These are phyloP conservation scores for Schizophyllum commune DNA, from an alignment of 1,284 basidiomycete species.

Conservation along the genomic window DNA sequence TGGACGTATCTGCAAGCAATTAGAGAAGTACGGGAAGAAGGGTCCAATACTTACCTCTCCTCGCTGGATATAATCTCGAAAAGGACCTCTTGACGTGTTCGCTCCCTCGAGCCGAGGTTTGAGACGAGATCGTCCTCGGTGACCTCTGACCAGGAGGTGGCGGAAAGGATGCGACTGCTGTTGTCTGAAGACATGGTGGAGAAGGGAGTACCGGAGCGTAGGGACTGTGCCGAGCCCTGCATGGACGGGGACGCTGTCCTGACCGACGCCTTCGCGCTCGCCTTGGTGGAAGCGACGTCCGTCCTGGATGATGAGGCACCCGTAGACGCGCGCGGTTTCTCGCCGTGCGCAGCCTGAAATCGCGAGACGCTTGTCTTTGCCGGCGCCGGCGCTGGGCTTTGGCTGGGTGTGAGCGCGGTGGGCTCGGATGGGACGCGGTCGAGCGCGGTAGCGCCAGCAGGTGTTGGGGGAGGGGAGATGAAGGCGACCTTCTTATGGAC, in stretches of 20 bases:
- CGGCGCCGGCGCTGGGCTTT: constrained; percentile 31
- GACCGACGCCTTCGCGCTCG: constrained; percentile 37
- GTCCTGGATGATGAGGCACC: constrained; percentile 40
- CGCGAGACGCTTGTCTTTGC: constrained; percentile 64
- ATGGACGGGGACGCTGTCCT: constrained; percentile 61
- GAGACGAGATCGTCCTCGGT: constrained; percentile 93
- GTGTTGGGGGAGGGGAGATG: constrained; percentile 66
- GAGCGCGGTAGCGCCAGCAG: constrained; percentile 15
- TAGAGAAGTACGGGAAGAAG: constrained; percentile 8
- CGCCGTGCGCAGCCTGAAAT: constrained; percentile 63
- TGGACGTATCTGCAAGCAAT: constrained; percentile 69
- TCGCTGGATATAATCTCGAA: constrained; percentile 98
- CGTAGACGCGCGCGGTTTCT: constrained; percentile 60
- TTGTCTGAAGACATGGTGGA: constrained; percentile 62
- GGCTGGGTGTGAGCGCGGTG: constrained; percentile 25
- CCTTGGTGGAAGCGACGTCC: constrained; percentile 27
- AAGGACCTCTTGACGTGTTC: constrained; percentile 93
- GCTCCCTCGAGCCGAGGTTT: constrained; percentile 87
- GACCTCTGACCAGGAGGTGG: constrained; percentile 91
- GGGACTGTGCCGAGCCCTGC: constrained; percentile 49
- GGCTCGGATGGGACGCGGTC: constrained; percentile 31
- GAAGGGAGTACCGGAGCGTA: constrained; percentile 73
- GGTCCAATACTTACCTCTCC: constrained; percentile 57
- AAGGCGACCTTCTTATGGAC: constrained; percentile 79
- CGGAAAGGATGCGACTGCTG: constrained; percentile 68